These are phyloP conservation scores for Emergomyces pasteurianus DNA, from an alignment of 2,329 filamentous ascomycete species.

Conservation along the genomic window DNA sequence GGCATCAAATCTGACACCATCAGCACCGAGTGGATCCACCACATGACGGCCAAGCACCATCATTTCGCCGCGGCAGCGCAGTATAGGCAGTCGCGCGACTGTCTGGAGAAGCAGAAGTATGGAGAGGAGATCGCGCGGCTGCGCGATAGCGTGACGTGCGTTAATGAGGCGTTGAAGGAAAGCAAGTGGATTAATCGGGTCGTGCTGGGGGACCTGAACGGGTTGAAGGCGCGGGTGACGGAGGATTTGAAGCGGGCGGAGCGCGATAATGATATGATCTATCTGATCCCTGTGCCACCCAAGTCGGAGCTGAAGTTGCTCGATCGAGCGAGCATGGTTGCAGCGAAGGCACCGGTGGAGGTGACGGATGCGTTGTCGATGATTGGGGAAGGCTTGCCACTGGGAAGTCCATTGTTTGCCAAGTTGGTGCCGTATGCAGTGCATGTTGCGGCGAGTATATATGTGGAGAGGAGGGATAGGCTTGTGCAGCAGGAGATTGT, in stretches of 20 bases:
- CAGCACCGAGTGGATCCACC: conserved; percentile 93
- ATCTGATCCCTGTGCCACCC: conserved; percentile 69
- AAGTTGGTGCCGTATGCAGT: conserved; percentile 93
- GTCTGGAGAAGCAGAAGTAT: conserved; percentile 84
- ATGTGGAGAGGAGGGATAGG: conserved; percentile 82
- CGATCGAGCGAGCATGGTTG: conserved; percentile 81
- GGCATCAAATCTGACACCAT: conserved; percentile 82
- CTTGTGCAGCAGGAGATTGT: conserved; percentile 81
- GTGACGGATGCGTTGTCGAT: conserved; percentile 68
- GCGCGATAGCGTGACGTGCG: conserved; percentile 68
- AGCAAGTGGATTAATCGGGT: conserved; percentile 67
- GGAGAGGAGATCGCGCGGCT: conserved; percentile 88
- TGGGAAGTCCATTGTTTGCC: conserved; percentile 75
- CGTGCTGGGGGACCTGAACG: conserved; percentile 71
- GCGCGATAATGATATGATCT: conserved; percentile 94
- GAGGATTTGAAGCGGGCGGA: conserved; percentile 88
- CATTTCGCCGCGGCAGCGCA: conserved; percentile 95
- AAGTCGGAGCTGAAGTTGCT: conserved; percentile 80
- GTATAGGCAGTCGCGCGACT: conserved; percentile 80
- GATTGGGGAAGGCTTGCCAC: conserved; percentile 66
- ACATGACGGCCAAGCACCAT: conserved; percentile 92
- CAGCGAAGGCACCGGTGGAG: conserved; percentile 65
- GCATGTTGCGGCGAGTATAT: conserved; percentile 88
- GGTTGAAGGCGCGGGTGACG: conserved; percentile 66
- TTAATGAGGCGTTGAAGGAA: conserved; percentile 78